phyloP scores from a whole-genome alignment of 202 grass and related monocot species.

The Dendrocalamus latiflorus region DNA sequence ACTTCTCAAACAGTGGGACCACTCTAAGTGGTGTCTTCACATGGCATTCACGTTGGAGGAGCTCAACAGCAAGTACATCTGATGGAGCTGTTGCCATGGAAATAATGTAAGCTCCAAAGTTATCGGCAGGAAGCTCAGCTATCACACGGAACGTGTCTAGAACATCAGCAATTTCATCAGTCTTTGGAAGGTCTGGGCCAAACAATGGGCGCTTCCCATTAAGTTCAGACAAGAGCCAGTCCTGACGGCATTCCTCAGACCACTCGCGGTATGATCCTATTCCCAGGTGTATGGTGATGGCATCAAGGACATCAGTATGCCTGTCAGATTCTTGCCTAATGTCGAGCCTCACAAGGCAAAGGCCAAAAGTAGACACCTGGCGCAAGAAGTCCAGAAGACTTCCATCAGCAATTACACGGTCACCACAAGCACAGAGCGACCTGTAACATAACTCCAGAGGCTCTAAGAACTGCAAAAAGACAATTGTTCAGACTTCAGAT shows the following conservation, averaged over 20 bases:
- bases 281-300: conserved; percentile 64
- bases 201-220: too few species aligned
- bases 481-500: too few species aligned
- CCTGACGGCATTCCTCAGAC: conserved; percentile 61
- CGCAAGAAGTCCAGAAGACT: conserved; percentile 82
- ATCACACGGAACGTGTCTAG: conserved; percentile 51
- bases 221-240: too few species aligned
- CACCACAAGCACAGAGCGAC: conserved; percentile 53
- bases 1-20: too few species aligned
- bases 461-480: conserved; percentile 49
- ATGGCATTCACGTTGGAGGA: too few species aligned
- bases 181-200: too few species aligned
- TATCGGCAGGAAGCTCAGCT: conserved; percentile 64
- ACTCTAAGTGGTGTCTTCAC: too few species aligned
- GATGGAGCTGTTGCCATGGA: conserved; percentile 70
- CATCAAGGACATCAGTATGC: conserved; percentile 74
- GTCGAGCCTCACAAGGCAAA: conserved; percentile 70
- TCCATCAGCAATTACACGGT: conserved; percentile 60
- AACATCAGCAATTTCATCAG: too few species aligned
- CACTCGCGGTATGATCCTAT: conserved; percentile 72
- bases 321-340: conserved; percentile 92
- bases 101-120: conserved; percentile 84
- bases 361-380: conserved; percentile 73
- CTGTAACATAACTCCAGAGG: conserved; percentile 86
- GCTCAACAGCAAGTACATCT: too few species aligned